A percentile compares a stretch with the other conserved stretches of the same genome.
phyloP scores from a whole-genome alignment of 176 grass and related monocot genomes.

The Oryza glaberrima region DNA sequence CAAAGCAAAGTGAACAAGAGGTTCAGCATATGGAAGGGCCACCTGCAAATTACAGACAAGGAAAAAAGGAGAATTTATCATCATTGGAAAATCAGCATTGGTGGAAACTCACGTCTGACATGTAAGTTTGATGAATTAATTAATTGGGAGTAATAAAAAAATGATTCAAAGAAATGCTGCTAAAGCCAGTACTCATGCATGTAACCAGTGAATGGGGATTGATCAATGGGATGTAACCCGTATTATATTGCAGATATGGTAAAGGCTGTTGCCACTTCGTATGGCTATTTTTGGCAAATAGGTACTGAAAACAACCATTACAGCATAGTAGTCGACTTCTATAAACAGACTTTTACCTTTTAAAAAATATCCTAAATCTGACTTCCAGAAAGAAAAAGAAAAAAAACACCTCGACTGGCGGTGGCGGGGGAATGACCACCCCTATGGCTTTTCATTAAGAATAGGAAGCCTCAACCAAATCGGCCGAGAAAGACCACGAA shows the following conservation, averaged over 20 bases:
- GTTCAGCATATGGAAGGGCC: constrained; percentile 77
- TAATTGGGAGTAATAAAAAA: neutral
- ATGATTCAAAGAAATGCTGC: neutral
- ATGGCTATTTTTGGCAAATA: constrained; percentile 27
- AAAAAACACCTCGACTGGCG: too few species aligned
- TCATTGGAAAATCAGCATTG: neutral
- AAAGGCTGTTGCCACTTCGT: neutral
- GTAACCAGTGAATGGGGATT: neutral
- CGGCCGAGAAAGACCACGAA: too few species aligned
- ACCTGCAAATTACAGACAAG: constrained; percentile 66
- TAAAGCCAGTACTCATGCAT: neutral
- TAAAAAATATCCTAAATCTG: neutral
- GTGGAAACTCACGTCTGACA: neutral
- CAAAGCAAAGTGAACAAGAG: constrained; percentile 96
- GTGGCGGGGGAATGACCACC: too few species aligned
- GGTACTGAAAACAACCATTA: neutral
- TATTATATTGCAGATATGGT: neutral
- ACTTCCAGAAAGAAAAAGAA: neutral
- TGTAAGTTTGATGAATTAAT: constrained; percentile 21
- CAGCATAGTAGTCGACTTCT: neutral
- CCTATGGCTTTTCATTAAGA: too few species aligned
- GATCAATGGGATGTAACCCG: neutral
- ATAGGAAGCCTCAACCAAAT: too few species aligned
- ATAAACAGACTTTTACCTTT: constrained; percentile 11
- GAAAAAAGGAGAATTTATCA: constrained; percentile 19